phyloP scores from a whole-genome alignment of 257 asterid species.

The Capsicum chinense region DNA sequence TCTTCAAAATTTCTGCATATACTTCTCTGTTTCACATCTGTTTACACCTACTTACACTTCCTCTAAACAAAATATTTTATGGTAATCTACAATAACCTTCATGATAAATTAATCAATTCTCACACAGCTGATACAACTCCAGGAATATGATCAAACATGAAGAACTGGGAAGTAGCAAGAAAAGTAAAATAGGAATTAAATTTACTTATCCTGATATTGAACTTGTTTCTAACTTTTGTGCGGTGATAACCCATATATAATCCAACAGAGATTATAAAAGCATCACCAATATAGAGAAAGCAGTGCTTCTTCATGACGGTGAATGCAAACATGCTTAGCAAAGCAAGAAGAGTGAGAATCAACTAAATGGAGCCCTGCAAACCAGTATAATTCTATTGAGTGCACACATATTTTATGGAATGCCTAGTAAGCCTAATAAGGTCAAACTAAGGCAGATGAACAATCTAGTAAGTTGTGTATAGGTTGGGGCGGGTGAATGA shows the following conservation, averaged over 20 bases:
- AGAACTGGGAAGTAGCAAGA: no score
- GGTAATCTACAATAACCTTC: neutral
- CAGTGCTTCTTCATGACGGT: conserved; percentile 54
- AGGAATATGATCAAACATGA: no score
- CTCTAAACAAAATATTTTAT: neutral
- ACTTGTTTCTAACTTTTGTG: conserved; percentile 50
- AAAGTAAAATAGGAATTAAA: no score
- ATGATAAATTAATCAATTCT: no score
- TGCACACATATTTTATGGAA: neutral
- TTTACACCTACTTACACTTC: neutral
- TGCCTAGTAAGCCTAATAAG: neutral
- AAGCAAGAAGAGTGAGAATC: conserved; percentile 51
- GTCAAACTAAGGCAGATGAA: no score
- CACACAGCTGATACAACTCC: no score
- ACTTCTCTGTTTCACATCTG: no score
- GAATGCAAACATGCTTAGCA: conserved; percentile 61
- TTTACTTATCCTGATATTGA: no score
- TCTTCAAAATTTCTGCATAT: no score
- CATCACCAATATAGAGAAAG: conserved; percentile 68
- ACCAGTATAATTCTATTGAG: conserved; percentile 28
- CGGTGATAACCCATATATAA: conserved; percentile 76
- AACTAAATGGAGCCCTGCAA: conserved; percentile 74
- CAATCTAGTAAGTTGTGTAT: no score
- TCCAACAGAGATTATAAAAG: conserved; percentile 54
- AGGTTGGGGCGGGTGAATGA: no score